Base-by-base conservation (phyloP, 495 filamentous ascomycete genomes). In the Usnea hakonensis region DNA sequence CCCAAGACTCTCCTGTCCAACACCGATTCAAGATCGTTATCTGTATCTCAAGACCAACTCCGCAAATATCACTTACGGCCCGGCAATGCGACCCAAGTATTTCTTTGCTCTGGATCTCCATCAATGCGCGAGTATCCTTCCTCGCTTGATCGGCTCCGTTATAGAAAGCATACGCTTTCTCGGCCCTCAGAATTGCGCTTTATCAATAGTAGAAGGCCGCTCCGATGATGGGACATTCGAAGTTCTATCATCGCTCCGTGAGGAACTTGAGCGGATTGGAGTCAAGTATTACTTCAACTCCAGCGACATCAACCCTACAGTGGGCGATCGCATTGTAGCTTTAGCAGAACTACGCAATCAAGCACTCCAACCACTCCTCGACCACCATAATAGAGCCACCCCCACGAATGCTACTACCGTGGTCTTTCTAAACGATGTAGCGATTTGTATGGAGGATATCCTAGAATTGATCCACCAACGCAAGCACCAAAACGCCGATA, bases 351-450 rank as follows among this genome's bases (percentile, higher is more conserved):
- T 82, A 1, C 76, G 80, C 23, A 79, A 81, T 54, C 65, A 70
- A 44, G 79, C 77, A 10, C 65, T 83, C 2, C 58, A 72, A 28
- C 79, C 78, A 17, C 64, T 78, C n/a, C 21, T 70, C 21, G 61
- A 71, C 16, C 41, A 38, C 37, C 28, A n/a, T 28, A 13, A 38
- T 7, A 38, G 41, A 11, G 30, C 55, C 37, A 53, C 64, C 1
- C 21, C 55, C n/a, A 44, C 41, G 16, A 48, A 48, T 28, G 65
- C 76, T 59, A 70, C 78, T 13, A 76, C 76, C 1, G 68, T 83
- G 17, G 63, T 82, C 36, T 83, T 82, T 67, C n/a, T 79, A 57
- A 79, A 81, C 60, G 79, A 81, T 60, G 74, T 83, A 17, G 73
- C 72, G 38, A 52, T 74, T 21, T 83, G 80, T 63, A 59, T 70